Evolutionary conservation across 768 basidiomycete species (phyloP).

Genomic region (Boletus pseudopeckii): DNA sequence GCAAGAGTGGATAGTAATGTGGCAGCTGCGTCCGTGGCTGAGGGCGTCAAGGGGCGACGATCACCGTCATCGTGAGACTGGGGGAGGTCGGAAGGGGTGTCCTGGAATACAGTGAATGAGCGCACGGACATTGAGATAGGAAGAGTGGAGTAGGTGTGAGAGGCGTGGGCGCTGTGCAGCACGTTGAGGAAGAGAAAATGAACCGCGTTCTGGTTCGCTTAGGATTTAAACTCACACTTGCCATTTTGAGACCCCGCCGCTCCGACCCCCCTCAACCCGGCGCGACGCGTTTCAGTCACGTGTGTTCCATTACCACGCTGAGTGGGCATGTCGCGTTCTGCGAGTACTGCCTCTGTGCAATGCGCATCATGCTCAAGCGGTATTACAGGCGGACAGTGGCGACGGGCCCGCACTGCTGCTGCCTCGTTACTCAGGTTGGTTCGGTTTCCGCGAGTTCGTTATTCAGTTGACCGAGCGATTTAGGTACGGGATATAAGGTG

Average conservation of each 20-base stretch:
- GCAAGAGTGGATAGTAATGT: constrained; percentile 36
- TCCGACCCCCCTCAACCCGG: constrained; percentile 28
- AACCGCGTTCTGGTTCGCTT: constrained; percentile 26
- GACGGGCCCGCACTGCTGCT: background rate
- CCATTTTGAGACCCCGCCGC: constrained; percentile 33
- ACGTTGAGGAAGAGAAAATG: constrained; percentile 29
- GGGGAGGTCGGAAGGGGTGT: constrained; percentile 39
- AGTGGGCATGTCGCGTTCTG: background rate
- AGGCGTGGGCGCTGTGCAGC: constrained; percentile 30
- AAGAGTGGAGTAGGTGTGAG: constrained; percentile 7
- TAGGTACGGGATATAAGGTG: constrained; percentile 3
- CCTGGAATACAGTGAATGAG: constrained; percentile 64
- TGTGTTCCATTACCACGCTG: constrained; percentile 6
- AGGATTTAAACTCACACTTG: constrained; percentile 29
- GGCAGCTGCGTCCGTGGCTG: constrained; percentile 25
- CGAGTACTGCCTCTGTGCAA: background rate
- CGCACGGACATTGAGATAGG: constrained; percentile 48
- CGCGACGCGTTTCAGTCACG: constrained; percentile 31
- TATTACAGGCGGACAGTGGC: too few species aligned
- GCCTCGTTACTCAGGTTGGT: constrained; percentile 2
- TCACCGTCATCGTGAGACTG: constrained; percentile 30
- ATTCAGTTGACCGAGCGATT: background rate
- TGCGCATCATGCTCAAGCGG: background rate
- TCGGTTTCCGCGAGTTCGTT: constrained; percentile 2
- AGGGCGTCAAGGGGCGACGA: constrained; percentile 20